Evolutionary conservation across 176 grass and related monocot genomes (phyloP), one percentile per base, ranked within the genome.

Genomic region (Eragrostis curvula): DNA sequence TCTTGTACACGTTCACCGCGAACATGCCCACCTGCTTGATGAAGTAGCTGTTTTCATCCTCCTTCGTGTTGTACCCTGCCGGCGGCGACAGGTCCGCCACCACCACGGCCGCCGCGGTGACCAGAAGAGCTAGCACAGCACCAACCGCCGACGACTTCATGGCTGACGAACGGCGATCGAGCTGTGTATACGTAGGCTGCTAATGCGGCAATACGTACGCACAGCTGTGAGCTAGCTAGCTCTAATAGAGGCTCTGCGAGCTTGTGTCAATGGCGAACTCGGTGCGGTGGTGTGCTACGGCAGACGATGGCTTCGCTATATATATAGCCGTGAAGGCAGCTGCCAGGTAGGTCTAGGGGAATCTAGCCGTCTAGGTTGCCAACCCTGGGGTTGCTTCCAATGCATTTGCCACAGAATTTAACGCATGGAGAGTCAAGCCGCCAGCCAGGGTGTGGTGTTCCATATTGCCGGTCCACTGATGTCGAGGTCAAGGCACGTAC

Each of bases 1-100:
- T 56, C 79, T 70, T 81, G 64, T 82, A 87, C 43, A 82, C 44
- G 23, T 46, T 87, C 23, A 87, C 79, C 65, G 79, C 45, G 79
- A 87, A 87, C 64, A 5, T 77, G 29, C 85, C 71, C 53, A 87
- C 50, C 79, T 60, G 73, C 30, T 44, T 60, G 8, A 82, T 42
- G 79, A 87, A 76, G 43, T 70, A 9, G 64, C 30, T 77, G 30
- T 0, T 24, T 17, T 13, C 64, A n/a, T 82, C 64, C 72, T 87
- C 85, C 79, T 61, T 11, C 8, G 28, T 43, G 44, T 71, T 87
- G 72, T 87, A 87, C 64, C 36, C 66, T 17, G 64, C 1, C 53
- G 85, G 85, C 71, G 52, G 78, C 30, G 52, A 12, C 21, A n/a
- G 10, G 8, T 9, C 8, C 1, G 51, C 77, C 7, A 17, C 70